Evolutionary conservation across 2,329 filamentous ascomycete genomes (phyloP).

Genomic region (Fusarium chaquense): DNA sequence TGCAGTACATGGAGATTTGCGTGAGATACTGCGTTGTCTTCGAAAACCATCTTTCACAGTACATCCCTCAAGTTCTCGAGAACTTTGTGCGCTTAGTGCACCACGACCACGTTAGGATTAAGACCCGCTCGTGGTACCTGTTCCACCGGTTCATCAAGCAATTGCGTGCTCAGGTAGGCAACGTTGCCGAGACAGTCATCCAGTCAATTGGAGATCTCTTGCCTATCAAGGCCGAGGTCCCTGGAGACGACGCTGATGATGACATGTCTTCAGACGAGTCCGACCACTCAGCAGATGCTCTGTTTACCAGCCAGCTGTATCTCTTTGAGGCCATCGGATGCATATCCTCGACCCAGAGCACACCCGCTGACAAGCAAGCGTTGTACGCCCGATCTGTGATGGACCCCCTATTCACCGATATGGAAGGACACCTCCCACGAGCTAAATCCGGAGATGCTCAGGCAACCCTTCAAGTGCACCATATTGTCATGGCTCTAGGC

Average conservation of each 20-base stretch:
- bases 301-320: slow-evolving; percentile 92
- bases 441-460: slow-evolving; percentile 86
- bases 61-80: slow-evolving; percentile 88
- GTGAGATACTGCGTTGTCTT: slow-evolving; percentile 95
- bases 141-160: slow-evolving; percentile 95
- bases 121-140: slow-evolving; percentile 94
- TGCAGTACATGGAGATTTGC: slow-evolving; percentile 99
- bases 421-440: slow-evolving; percentile 80
- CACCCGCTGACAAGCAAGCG: slow-evolving; percentile 86
- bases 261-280: slow-evolving; percentile 96
- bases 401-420: slow-evolving; percentile 88
- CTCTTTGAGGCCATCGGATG: slow-evolving; percentile 95
- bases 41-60: slow-evolving; percentile 77
- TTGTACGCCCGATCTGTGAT: slow-evolving; percentile 89
- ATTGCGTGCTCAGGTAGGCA: slow-evolving; percentile 83
- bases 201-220: slow-evolving; percentile 89
- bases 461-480: slow-evolving; percentile 89
- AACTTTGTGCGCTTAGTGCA: slow-evolving; percentile 93
- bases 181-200: slow-evolving; percentile 91
- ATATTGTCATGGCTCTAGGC: slow-evolving; percentile 95
- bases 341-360: slow-evolving; percentile 84
- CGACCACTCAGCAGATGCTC: slow-evolving; percentile 87
- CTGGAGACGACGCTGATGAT: slow-evolving; percentile 80
- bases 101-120: slow-evolving; percentile 86
- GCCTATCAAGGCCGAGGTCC: slow-evolving; percentile 89